Conservation (phyloP, 139 green algal genomes). For the Coccomyxa sp. region DNA sequence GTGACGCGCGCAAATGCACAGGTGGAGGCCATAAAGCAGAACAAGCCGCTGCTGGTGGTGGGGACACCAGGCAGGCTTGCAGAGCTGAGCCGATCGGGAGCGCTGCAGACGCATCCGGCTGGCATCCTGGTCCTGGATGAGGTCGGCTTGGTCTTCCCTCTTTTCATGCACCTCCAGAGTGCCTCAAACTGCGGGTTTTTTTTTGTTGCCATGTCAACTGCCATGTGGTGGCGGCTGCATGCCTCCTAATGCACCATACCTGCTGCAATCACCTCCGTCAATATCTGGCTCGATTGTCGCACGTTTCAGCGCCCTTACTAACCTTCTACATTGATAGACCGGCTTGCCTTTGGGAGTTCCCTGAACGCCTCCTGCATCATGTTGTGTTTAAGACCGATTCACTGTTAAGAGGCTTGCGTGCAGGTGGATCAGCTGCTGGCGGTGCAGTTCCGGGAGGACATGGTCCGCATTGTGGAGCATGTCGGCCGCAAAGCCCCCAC, state of each 20-base stretch:
- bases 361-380: too few relatives aligned
- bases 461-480: conserved; percentile 66
- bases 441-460: conserved; percentile 73
- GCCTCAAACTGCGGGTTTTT: neutral
- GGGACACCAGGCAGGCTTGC: conserved; percentile 90
- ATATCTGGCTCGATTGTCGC: too few relatives aligned
- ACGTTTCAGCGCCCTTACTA: too few relatives aligned
- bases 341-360: too few relatives aligned
- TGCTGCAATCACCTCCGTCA: too few relatives aligned
- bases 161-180: neutral
- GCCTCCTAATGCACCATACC: neutral
- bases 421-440: conserved; percentile 83
- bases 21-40: conserved; percentile 66
- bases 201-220: neutral
- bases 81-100: conserved; percentile 65
- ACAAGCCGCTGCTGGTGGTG: conserved; percentile 86
- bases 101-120: conserved; percentile 45
- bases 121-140: conserved; percentile 68
- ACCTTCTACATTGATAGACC: too few relatives aligned
- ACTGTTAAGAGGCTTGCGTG: neutral
- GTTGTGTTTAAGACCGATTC: too few relatives aligned
- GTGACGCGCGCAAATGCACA: conserved; percentile 3
- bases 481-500: conserved; percentile 45
- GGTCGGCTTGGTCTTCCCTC: conserved; percentile 6
- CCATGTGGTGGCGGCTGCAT: neutral